Evolutionary conservation across 2,329 filamentous ascomycete genomes (phyloP).

Genomic region (Esteya vermicola): DNA sequence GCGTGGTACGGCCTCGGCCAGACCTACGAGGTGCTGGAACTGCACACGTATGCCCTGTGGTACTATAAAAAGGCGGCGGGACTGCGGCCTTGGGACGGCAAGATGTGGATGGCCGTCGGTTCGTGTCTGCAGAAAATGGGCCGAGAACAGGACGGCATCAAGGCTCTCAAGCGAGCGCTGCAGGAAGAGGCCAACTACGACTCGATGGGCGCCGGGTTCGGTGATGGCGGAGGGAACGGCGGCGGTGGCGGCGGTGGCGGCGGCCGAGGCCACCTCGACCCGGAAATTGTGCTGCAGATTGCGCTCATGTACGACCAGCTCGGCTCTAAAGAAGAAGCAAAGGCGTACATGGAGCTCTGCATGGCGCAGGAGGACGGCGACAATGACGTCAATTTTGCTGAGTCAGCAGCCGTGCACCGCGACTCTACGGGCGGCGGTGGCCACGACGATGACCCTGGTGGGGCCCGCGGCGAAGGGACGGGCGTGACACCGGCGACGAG

Average conservation of each 20-base stretch:
- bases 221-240: slow-evolving; percentile 25
- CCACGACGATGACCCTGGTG: slow-evolving; percentile 22
- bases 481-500: slow-evolving; percentile 86
- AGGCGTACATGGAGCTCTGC: slow-evolving; percentile 90
- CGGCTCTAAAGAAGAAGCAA: slow-evolving; percentile 63
- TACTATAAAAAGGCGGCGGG: slow-evolving; percentile 95
- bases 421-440: slow-evolving; percentile 23
- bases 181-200: slow-evolving; percentile 82
- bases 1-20: slow-evolving; percentile 97
- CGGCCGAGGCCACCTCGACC: slow-evolving; percentile 57
- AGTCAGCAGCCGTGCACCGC: slow-evolving; percentile 40
- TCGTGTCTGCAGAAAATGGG: slow-evolving; percentile 85
- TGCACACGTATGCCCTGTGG: slow-evolving; percentile 93
- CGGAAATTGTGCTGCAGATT: slow-evolving; percentile 81
- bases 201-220: slow-evolving; percentile 35
- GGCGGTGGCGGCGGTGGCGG: slow-evolving; percentile 27
- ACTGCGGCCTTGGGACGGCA: slow-evolving; percentile 87
- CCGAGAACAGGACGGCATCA: slow-evolving; percentile 78
- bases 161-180: slow-evolving; percentile 83
- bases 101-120: slow-evolving; percentile 97
- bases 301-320: slow-evolving; percentile 77
- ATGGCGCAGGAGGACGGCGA: slow-evolving; percentile 80
- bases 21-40: slow-evolving; percentile 94
- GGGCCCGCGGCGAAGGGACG: slow-evolving; percentile 38
- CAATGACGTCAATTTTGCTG: slow-evolving; percentile 21